Base-by-base conservation (phyloP, 2,329 filamentous ascomycete genomes). In the Hysterium pulicare region DNA sequence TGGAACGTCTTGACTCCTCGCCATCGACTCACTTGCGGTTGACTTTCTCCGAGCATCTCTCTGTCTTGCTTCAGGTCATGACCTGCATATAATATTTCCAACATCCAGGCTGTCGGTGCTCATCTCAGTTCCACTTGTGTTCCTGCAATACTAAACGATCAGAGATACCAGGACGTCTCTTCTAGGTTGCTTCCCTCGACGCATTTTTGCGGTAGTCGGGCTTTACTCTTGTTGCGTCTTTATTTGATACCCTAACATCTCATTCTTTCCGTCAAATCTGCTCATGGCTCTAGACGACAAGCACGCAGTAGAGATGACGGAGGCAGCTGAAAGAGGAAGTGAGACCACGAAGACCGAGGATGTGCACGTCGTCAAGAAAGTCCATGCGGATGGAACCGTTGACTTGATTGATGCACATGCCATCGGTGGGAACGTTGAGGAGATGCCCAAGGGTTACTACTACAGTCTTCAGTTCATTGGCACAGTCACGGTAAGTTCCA, bases 361-460 rank as follows among this genome's bases (percentile, higher is more conserved):
- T 17, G 43, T 56, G 16, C 45, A 55, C 33, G 53, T 53, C 13
- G 53, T 61, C 16, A 53, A 58, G 42, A 55, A 49, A 30, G 49
- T 60, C 7, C 61, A 71, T 43, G 61, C 67, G 9, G 71, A 73
- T 47, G 71, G 70, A 19, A 64, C 64, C 10, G 53, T 73, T 38
- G 67, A 72, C 54, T 62, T 68, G 38, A 58, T 73, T 45, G 70
- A 72, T 46, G 50, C 62, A 3, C 59, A 69, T 23, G 70, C 69
- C 32, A 54, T 73, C n/a, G 71, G 71, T 5, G 71, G 71, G 7
- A 65, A 69, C 3, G 42, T 66, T 4, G 59, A 64, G 5, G 53
- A 56, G 8, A 70, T 74, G 69, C 70, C 69, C 1, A 39, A 42
- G 21, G 69, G 70, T 10, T 72, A 73, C 54, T 72, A 66, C 49